A percentile compares a stretch with the other conserved stretches of the same genome.
phyloP scores from a whole-genome alignment of 2,329 filamentous ascomycete genomes.

The Davidsoniella neocaledoniae region DNA sequence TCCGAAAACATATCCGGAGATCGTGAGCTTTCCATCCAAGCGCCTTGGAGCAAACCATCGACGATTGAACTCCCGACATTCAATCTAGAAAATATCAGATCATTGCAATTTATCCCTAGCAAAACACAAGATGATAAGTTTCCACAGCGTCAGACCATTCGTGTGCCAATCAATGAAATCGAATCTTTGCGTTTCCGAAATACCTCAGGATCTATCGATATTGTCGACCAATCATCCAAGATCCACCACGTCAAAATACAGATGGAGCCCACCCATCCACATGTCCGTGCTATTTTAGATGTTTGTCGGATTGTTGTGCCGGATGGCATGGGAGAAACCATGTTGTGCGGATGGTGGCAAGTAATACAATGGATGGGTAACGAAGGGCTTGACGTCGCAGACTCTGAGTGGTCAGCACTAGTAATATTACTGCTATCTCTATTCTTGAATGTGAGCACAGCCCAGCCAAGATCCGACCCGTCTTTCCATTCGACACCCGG shows the following conservation, averaged over 20 bases:
- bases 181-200: slow-evolving; percentile 42
- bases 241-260: slow-evolving; percentile 51
- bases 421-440: slow-evolving; percentile 47
- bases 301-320: slow-evolving; percentile 48
- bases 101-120: slow-evolving; percentile 38
- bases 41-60: slow-evolving; percentile 57
- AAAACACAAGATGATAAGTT: slow-evolving; percentile 34
- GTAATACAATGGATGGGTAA: slow-evolving; percentile 49
- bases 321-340: slow-evolving; percentile 37
- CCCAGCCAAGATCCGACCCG: slow-evolving; percentile 15
- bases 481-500: not conserved
- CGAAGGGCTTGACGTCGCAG: slow-evolving; percentile 28
- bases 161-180: slow-evolving; percentile 29
- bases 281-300: slow-evolving; percentile 43
- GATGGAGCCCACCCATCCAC: slow-evolving; percentile 46
- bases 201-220: slow-evolving; percentile 44
- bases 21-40: slow-evolving; percentile 53
- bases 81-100: slow-evolving; percentile 40
- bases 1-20: slow-evolving; percentile 47
- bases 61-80: slow-evolving; percentile 47
- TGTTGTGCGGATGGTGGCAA: slow-evolving; percentile 59
- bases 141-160: slow-evolving; percentile 28
- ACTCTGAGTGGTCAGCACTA: slow-evolving; percentile 54
- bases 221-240: slow-evolving; percentile 38
- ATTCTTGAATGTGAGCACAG: slow-evolving; percentile 38